These are phyloP conservation scores for Hirschfeldia incana DNA, from an alignment of 345 rosid species.

Conservation along the genomic window DNA sequence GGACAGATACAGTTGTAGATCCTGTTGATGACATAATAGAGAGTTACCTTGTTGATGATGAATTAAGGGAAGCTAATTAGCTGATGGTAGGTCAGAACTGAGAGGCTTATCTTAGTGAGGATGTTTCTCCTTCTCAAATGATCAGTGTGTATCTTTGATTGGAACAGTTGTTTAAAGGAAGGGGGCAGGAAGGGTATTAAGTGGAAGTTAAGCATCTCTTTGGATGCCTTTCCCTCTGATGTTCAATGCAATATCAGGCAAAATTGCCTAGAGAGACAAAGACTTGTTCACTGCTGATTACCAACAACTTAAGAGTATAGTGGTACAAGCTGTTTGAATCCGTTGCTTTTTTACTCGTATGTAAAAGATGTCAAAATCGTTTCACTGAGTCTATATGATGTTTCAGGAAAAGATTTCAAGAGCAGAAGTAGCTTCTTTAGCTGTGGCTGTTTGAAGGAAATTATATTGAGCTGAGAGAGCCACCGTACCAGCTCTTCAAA, in stretches of 20 bases:
- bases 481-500: too few relatives aligned
- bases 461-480: too few relatives aligned
- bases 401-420: neutral
- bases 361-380: neutral
- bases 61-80: slow-evolving; percentile 38
- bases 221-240: neutral
- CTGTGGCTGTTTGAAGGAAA: too few relatives aligned
- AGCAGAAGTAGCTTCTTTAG: too few relatives aligned
- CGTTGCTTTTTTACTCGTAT: neutral
- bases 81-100: slow-evolving; percentile 13
- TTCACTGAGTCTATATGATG: neutral
- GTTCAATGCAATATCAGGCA: neutral
- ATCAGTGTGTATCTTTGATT: slow-evolving; percentile 2
- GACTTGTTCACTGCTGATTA: neutral
- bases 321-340: neutral
- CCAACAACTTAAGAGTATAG: neutral
- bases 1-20: slow-evolving; percentile 55
- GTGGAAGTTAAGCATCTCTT: neutral
- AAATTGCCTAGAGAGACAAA: neutral
- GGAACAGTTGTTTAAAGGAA: neutral
- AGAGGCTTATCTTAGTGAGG: neutral
- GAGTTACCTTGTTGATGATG: slow-evolving; percentile 51
- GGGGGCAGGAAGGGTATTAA: neutral
- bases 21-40: slow-evolving; percentile 86
- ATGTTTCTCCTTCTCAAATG: neutral